Conservation (phyloP, 345 rosid genomes). For the Theobroma cacao region DNA sequence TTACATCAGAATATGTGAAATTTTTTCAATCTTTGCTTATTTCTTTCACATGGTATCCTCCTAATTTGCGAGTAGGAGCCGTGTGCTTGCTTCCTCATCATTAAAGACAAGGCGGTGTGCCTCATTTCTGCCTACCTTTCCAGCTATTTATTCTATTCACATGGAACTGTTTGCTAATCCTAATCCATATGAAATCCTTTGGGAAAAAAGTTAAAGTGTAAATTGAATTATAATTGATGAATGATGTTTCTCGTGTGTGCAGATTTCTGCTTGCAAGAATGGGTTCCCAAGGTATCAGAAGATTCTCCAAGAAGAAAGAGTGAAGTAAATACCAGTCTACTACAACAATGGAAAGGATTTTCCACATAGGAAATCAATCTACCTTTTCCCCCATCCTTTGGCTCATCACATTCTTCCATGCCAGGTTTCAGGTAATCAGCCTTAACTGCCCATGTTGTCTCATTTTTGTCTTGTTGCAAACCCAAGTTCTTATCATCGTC, state of each 20-base stretch:
- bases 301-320: conserved; percentile 54
- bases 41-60: not conserved
- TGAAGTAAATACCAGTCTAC: conserved; percentile 35
- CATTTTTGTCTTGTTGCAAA: not conserved
- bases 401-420: conserved; percentile 28
- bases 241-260: conserved; percentile 19
- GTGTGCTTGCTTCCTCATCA: not conserved
- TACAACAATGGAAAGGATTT: not conserved
- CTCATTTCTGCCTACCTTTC: not conserved
- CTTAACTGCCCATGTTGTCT: not conserved
- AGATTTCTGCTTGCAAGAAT: conserved; percentile 89
- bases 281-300: conserved; percentile 75
- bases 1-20: not conserved
- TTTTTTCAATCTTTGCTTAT: not conserved
- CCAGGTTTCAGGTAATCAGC: conserved; percentile 41
- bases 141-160: not conserved
- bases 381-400: not conserved
- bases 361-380: not conserved
- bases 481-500: not conserved
- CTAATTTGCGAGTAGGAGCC: not conserved
- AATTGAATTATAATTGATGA: not conserved
- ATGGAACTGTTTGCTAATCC: not conserved
- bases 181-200: not conserved
- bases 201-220: too few species aligned
- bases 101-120: too few species aligned